Conservation (phyloP, 495 filamentous ascomycete species). For the Daldinia caldariorum region DNA sequence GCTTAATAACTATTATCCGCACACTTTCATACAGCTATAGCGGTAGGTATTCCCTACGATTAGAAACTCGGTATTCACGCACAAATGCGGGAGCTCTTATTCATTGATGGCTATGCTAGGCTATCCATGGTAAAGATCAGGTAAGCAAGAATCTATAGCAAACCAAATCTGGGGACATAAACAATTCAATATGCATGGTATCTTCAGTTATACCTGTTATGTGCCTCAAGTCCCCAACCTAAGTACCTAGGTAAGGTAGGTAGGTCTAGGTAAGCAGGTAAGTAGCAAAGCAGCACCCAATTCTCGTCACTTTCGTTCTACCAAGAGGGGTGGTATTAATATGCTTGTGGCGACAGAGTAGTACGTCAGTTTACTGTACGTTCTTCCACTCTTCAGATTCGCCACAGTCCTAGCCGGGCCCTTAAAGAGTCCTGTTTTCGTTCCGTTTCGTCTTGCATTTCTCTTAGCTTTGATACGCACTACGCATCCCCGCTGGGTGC, state of each 20-base stretch:
- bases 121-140: conserved; percentile 1
- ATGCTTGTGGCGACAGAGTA: not conserved
- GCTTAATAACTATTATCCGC: not conserved
- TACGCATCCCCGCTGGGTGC: conserved; percentile 15
- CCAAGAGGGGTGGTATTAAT: too few species aligned
- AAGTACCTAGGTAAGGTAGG: too few species aligned
- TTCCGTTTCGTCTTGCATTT: conserved; percentile 6
- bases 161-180: not conserved
- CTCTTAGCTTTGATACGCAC: not conserved
- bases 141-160: conserved; percentile 1
- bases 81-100: not conserved
- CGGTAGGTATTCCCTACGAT: not conserved
- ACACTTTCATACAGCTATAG: not conserved
- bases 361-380: not conserved
- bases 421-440: not conserved
- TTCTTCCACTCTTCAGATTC: not conserved
- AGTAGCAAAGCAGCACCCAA: not conserved
- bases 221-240: too few species aligned
- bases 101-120: not conserved
- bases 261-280: not conserved
- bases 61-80: not conserved
- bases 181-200: conserved; percentile 3
- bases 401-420: not conserved
- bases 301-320: not conserved
- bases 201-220: not conserved